Base-by-base conservation (phyloP, 2,329 filamentous ascomycete species). In the Arthrobotrys musiformis region DNA sequence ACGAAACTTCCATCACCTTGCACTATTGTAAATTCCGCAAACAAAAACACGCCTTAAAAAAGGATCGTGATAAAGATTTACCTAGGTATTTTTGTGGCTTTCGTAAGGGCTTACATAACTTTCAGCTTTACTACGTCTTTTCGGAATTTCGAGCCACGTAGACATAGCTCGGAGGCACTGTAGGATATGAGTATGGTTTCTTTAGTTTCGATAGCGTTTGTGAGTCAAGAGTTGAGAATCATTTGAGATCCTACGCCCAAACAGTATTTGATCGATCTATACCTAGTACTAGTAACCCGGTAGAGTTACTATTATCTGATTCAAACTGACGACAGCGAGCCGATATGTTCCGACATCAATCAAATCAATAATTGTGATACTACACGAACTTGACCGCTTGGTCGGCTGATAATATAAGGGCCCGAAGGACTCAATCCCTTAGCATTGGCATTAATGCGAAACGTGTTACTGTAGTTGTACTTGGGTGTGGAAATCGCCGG, bases 141-240 rank as follows among this genome's bases (percentile, higher is more conserved):
- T 61, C 9, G 15, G 44, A 35, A 26, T 44, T 42, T 61, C 9
- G 15, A 61, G 56, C 63, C 63, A 69, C 58, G 63, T 66, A 64
- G 35, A 77, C 66, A 42, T 44, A 42, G 30, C n/a, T n/a, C 66
- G 73, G 73, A 66, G 61, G 22, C 24, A 60, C 73, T 64, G 72
- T 64, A 40, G 33, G 24, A 42, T 37, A 13, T 7, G 24, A 13
- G 2, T 30, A 56, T 30, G 8, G 26, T 22, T 46, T 22, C 19
- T 33, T 33, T 40, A 28, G 33, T 2, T n/a, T 40, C 33, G 24
- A 4, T n/a, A n/a, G 19, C 9, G n/a, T 26, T 19, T 24, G 44
- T 77, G 73, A 77, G 60, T 77, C 73, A 54, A 46, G 42, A n/a
- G n/a, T n/a, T n/a, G n/a, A 40, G 17, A 54, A 28, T 28, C n/a